Base-by-base conservation (phyloP, 2,329 filamentous ascomycete genomes). In the Sporothrix globosa region DNA sequence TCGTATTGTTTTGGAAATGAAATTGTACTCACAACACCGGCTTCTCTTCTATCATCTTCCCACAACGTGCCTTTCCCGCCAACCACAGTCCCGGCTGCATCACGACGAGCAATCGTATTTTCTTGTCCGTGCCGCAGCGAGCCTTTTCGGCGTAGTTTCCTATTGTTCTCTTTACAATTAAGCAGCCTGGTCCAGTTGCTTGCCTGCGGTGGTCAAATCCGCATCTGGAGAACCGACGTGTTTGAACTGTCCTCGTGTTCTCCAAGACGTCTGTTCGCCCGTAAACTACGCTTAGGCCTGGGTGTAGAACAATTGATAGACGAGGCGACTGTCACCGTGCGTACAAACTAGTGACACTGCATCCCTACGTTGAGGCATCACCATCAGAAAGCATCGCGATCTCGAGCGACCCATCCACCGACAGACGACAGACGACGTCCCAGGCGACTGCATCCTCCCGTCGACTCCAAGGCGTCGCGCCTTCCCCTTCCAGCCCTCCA, bases 1-100 rank as follows among this genome's bases (percentile, higher is more conserved):
- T 19, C 34, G 24, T 66, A 52, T 58, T 66, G 58, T 69, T 69
- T 70, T 69, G 60, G 68, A 27, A 50, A 67, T 61, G 24, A 34
- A 66, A 52, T n/a, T 50, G 46, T 30, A 53, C 63, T 67, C 46
- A 44, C 63, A 67, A 67, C 46, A 52, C 21, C 39, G 27, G 41
- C 21, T 34, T 44, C 17, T 24, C 44, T 19, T 41, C 46, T 48
- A 24, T 53, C 30, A 17, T 53, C 27, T 34, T 41, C 48, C 14
- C 11, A n/a, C 41, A 39, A 67, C 41, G 27, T 50, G 27, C 61
- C 44, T 9, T 39, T 63, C 34, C 10, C 53, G 41, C 39, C 46
- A 30, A 68, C 39, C 41, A 50, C 24, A 65, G 44, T 10, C 30
- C 14, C 54, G 60, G 58, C 53, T 34, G 41, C 46, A 44, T 56